A percentile compares a stretch with the other conserved stretches of the same genome.
phyloP scores from a whole-genome alignment of 2,329 filamentous ascomycete genomes.

The Fusarium pseudonygamai region DNA sequence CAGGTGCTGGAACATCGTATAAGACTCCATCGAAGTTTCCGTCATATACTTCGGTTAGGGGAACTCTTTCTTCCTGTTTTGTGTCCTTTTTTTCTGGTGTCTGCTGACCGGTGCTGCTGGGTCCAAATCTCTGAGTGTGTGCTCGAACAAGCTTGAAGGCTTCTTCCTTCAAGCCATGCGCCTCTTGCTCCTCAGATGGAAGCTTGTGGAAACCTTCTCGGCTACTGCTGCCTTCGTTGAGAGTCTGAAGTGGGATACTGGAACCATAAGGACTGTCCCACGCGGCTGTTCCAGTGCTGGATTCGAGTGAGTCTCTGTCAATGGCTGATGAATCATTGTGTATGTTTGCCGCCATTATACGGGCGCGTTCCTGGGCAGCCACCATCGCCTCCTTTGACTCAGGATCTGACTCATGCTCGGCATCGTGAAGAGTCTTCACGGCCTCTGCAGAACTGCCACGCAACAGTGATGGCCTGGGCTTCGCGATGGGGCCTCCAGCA shows the following conservation, averaged over 20 bases:
- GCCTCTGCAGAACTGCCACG: constrained; percentile 55
- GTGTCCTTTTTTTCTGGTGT: constrained; percentile 20
- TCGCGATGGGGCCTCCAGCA: constrained; percentile 30
- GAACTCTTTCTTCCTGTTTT: constrained; percentile 17
- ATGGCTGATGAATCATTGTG: constrained; percentile 47
- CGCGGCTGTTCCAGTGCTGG: constrained; percentile 44
- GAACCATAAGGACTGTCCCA: constrained; percentile 40
- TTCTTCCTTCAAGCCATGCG: constrained; percentile 42
- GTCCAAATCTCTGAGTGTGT: constrained; percentile 48
- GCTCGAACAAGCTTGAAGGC: constrained; percentile 55
- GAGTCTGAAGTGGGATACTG: constrained; percentile 47
- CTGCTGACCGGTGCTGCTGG: constrained; percentile 9
- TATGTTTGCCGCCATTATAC: constrained; percentile 54
- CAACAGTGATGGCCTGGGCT: constrained; percentile 54
- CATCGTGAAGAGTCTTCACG: constrained; percentile 43
- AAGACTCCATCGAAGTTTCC: constrained; percentile 53
- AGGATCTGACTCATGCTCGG: constrained; percentile 40
- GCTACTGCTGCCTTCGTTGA: constrained; percentile 31
- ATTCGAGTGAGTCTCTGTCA: constrained; percentile 52
- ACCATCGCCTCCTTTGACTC: constrained; percentile 48
- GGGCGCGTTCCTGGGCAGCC: constrained; percentile 56
- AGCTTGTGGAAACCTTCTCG: constrained; percentile 35
- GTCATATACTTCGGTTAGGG: constrained; percentile 50
- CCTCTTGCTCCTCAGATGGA: constrained; percentile 14
- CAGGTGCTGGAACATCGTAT: constrained; percentile 52